Evolutionary conservation across 345 rosid genomes (phyloP).

Genomic region (Dimocarpus longan): DNA sequence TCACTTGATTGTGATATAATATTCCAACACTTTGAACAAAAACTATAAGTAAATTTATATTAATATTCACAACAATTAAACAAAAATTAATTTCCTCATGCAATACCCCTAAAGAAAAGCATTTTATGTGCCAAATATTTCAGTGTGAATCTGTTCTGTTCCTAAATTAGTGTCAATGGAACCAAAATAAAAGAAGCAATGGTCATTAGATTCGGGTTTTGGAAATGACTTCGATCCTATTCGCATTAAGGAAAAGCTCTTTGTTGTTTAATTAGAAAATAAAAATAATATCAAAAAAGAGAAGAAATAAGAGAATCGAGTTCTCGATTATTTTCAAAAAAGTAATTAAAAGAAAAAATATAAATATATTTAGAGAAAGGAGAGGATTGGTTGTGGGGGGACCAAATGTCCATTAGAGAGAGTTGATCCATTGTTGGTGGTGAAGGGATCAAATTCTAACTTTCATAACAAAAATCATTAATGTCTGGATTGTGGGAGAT

Average conservation of each 20-base stretch:
- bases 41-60: background rate
- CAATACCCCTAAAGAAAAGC: background rate
- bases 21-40: background rate
- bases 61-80: background rate
- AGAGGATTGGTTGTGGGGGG: constrained; percentile 24
- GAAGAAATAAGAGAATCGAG: constrained; percentile 24
- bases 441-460: constrained; percentile 42
- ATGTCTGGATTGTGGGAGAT: constrained; percentile 36
- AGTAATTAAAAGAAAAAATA: background rate
- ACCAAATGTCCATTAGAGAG: constrained; percentile 38
- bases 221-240: background rate
- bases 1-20: constrained; percentile 11
- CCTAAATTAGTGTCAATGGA: background rate
- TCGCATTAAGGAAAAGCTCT: constrained; percentile 9
- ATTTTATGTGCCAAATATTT: background rate
- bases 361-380: background rate
- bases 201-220: background rate
- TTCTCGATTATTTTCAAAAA: constrained; percentile 13
- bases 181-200: background rate
- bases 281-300: background rate
- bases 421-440: constrained; percentile 20
- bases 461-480: constrained; percentile 37
- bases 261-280: background rate
- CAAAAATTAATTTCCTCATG: background rate
- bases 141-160: constrained; percentile 17